Evolutionary conservation across 2,329 filamentous ascomycete species (phyloP), one percentile per base, ranked within the genome.

Genomic region (Penicillium sp.): DNA sequence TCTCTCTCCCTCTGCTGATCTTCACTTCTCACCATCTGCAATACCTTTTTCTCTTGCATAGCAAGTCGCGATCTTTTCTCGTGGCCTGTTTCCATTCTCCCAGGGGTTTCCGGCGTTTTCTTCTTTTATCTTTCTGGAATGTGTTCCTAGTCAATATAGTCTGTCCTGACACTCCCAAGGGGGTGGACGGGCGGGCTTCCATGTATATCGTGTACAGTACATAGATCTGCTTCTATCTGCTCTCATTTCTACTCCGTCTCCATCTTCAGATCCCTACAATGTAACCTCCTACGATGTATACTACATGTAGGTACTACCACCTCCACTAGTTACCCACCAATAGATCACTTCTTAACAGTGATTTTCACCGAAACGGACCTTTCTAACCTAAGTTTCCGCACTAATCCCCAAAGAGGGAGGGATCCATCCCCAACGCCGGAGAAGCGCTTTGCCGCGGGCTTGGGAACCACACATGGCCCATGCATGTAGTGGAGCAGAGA

Each of bases 121-220:
- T 60, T 49, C 48, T 46, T 40, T 50, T 54, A 27, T 41, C 47
- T 39, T 44, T 47, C 39, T 49, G 59, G 58, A 45, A 54, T 66
- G 57, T 68, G 56, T 69, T 69, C 60, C 58, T 63, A 63, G 27
- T 55, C 43, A 44, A 39, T 56, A 40, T 48, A 13, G 21, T n/a
- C 27, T 31, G 36, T 9, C 41, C 46, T 40, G 27, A 34, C 10
- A 55, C 13, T 54, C 55, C 51, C 55, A 57, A 57, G 53, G 46
- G 51, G 25, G 57, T 52, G 39, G 41, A 45, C 16, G 43, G 34
- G 16, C 23, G 25, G 39, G 19, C 46, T 55, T 50, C 53, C 53
- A 48, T 70, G 67, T 66, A 69, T 72, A 68, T 64, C 68, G 63
- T 72, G 69, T 71, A 72, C 65, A 71, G 71, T 71, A 66, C 60